Conservation (phyloP, 2,329 filamentous ascomycete species). For the Hypoxylon sp. region DNA sequence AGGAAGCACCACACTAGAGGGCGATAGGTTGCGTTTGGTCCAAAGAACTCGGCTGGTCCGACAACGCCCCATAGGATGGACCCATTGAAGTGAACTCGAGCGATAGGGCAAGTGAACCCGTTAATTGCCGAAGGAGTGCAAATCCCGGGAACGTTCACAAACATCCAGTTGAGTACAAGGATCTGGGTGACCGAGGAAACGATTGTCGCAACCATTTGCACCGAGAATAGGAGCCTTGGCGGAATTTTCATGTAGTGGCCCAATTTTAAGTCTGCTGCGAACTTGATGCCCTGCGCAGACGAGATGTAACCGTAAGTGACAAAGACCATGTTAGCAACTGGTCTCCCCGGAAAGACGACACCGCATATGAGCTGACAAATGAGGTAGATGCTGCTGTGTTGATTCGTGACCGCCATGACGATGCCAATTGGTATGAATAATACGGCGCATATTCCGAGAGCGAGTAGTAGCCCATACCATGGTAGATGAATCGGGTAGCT, state of each 20-base stretch:
- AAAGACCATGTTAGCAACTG: constrained; percentile 93
- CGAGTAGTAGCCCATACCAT: constrained; percentile 86
- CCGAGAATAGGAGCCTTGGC: constrained; percentile 80
- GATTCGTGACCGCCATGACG: constrained; percentile 93
- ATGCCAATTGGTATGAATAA: constrained; percentile 93
- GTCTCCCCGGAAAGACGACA: constrained; percentile 83
- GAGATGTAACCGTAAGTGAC: constrained; percentile 93
- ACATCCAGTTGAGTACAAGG: constrained; percentile 90
- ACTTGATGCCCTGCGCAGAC: constrained; percentile 89
- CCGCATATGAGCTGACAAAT: constrained; percentile 90
- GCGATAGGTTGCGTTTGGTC: constrained; percentile 78
- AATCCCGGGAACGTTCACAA: constrained; percentile 78
- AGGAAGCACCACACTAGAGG: constrained; percentile 85
- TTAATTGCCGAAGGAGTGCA: constrained; percentile 86
- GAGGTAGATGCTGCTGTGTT: constrained; percentile 87
- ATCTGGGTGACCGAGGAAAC: constrained; percentile 86
- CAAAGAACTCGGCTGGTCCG: constrained; percentile 85
- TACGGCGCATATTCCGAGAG: constrained; percentile 80
- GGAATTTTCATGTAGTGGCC: constrained; percentile 92
- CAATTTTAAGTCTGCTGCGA: constrained; percentile 87
- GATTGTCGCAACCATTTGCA: constrained; percentile 80
- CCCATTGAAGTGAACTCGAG: constrained; percentile 89
- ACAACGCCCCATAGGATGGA: constrained; percentile 92
- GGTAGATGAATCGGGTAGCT: constrained; percentile 85
- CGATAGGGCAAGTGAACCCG: constrained; percentile 88